These are phyloP conservation scores for Hura crepitans DNA, from an alignment of 441 rosid genomes.

Conservation along the genomic window DNA sequence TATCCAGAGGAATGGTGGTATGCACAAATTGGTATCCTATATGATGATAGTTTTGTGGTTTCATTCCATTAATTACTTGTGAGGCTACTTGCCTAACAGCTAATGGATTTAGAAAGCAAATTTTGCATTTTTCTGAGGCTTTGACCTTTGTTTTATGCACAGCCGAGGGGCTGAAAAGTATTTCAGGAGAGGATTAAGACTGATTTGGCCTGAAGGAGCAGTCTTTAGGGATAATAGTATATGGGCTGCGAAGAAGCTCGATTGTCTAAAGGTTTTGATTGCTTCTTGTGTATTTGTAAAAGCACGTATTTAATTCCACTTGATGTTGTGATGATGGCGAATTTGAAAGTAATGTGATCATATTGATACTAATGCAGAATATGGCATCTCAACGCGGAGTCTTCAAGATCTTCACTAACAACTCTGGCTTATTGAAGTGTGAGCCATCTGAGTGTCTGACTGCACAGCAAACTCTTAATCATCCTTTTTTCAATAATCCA, in stretches of 20 bases:
- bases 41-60: neutral
- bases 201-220: slow-evolving; percentile 83
- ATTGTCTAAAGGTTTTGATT: slow-evolving; percentile 52
- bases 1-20: neutral
- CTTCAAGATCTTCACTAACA: no score
- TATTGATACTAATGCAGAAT: no score
- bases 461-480: no score
- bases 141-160: slow-evolving; percentile 16
- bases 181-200: slow-evolving; percentile 51
- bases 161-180: slow-evolving; percentile 70
- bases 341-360: no score
- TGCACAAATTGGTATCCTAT: neutral
- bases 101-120: neutral
- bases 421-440: no score
- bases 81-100: neutral
- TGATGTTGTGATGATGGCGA: no score
- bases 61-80: neutral
- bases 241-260: slow-evolving; percentile 72
- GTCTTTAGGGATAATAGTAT: slow-evolving; percentile 67
- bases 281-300: no score
- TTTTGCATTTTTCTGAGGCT: neutral
- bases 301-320: no score
- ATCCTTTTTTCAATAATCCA: no score
- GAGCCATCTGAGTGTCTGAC: no score
- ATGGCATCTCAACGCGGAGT: no score